A percentile compares a stretch with the other conserved stretches of the same genome.
Conservation (phyloP, 176 grass and related monocot species). For the Aegilops bicornis region DNA sequence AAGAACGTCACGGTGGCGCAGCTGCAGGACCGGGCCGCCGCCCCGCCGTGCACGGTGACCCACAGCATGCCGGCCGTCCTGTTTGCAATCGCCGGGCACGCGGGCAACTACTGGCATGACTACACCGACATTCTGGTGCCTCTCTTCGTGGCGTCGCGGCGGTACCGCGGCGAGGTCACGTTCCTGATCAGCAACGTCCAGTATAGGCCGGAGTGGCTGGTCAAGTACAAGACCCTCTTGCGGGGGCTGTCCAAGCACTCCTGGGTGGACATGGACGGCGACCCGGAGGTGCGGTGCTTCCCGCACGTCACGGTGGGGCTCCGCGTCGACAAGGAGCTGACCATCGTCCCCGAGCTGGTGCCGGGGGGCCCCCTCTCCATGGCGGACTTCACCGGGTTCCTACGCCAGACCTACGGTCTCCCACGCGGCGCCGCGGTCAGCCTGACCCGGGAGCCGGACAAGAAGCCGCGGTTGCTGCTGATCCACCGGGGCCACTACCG, state of each 20-base stretch:
- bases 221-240: conserved; percentile 31
- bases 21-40: background rate
- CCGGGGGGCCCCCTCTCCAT: conserved; percentile 34
- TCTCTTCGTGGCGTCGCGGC: conserved; percentile 39
- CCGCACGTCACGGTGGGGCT: conserved; percentile 40
- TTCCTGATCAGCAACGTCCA: conserved; percentile 39
- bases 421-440: background rate
- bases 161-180: conserved; percentile 50
- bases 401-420: conserved; percentile 37
- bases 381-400: conserved; percentile 45
- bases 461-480: conserved; percentile 39
- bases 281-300: conserved; percentile 50
- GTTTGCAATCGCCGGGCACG: conserved; percentile 52
- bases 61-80: conserved; percentile 44
- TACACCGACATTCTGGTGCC: conserved; percentile 57
- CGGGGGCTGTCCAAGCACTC: conserved; percentile 36
- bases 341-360: conserved; percentile 39
- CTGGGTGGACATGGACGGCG: conserved; percentile 42
- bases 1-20: conserved; percentile 31
- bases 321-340: conserved; percentile 42
- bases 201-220: conserved; percentile 38
- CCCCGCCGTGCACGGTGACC: conserved; percentile 42
- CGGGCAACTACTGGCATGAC: conserved; percentile 59
- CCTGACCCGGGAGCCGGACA: background rate
- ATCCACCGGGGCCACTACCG: conserved; percentile 14